Evolutionary conservation across 83 land plant genomes (phyloP), one percentile per base, ranked within the genome.

Genomic region (Larix sibirica): DNA sequence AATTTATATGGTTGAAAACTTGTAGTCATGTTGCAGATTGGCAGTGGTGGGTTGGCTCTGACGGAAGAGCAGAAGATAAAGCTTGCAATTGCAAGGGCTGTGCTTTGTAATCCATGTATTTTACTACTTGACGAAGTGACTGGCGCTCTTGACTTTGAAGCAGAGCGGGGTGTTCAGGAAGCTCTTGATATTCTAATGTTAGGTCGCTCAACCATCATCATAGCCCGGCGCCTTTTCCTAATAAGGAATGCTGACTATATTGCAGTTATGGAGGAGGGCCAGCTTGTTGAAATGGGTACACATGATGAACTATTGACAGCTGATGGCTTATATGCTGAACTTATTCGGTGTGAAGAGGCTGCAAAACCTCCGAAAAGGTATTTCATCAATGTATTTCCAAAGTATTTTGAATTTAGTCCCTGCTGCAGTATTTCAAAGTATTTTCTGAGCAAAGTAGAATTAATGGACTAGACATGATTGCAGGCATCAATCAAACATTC

Each of bases 211-310:
- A 96, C 99, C 2, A 90, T 98, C 28, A 90, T 98, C 24, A 92
- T 98, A 70, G 99, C 99, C 56, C 90, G 97, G 38, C 90, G 99
- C 10, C 99, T 98, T 81, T 87, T 96, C 58, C 93, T 92, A 26
- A 92, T 98, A 47, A 88, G 93, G 66, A 96, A 97, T 95, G 98
- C 97, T 77, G 99, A 98, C 85, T 92, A 85, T 86, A 98, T 98
- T 77, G 99, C 99, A 76, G 99, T 96, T 54, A 93, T 96, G 91
- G 99, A 96, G 79, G 99, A 98, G 86, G 99, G 99, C 54, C 98
- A 88, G 62, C 96, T 98, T 83, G 95, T 96, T 82, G 99, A 98
- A 86, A 92, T 93, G 92, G 99, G 99, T 36, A 98, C 99, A 10
- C 99, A 98, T 90, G 99, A 98, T 77, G 98, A 96, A 78, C 81